These are phyloP conservation scores for Rhododendron henanense DNA, from an alignment of 148 eudicot genomes.

Conservation along the genomic window DNA sequence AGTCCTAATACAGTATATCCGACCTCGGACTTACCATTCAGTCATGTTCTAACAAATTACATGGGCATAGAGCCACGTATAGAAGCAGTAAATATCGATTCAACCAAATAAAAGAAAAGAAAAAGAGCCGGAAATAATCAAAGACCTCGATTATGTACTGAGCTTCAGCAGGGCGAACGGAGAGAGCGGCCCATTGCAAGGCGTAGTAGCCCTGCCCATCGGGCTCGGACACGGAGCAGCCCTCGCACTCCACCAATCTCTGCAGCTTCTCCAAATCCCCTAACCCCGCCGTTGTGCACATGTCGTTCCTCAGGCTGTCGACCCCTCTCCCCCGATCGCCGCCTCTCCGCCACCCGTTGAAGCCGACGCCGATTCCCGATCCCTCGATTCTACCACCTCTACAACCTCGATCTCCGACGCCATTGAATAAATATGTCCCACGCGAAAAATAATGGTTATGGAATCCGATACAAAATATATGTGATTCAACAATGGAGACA, in stretches of 20 bases:
- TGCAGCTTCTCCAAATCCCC: constrained; percentile 94
- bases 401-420: constrained; percentile 98
- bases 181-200: constrained; percentile 96
- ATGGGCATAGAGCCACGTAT: not conserved
- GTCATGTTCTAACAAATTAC: not conserved
- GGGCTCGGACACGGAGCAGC: constrained; percentile 75
- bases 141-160: constrained; percentile 77
- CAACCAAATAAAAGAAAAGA: not conserved
- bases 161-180: constrained; percentile 88
- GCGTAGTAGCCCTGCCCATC: constrained; percentile 83
- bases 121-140: not conserved
- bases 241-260: constrained; percentile 74
- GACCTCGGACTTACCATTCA: not conserved
- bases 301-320: constrained; percentile 60
- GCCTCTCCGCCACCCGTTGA: constrained; percentile 21
- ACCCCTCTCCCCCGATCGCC: constrained; percentile 32
- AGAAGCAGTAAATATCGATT: not conserved
- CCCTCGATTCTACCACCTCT: constrained; percentile 58
- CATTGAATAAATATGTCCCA: constrained; percentile 27
- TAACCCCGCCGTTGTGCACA: constrained; percentile 96
- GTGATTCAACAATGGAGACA: not conserved
- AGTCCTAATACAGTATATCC: not conserved
- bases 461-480: not conserved
- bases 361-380: constrained; percentile 27
- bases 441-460: not conserved